These are phyloP conservation scores for Tephrocybe sp. DNA, from an alignment of 768 basidiomycete genomes.

Conservation along the genomic window DNA sequence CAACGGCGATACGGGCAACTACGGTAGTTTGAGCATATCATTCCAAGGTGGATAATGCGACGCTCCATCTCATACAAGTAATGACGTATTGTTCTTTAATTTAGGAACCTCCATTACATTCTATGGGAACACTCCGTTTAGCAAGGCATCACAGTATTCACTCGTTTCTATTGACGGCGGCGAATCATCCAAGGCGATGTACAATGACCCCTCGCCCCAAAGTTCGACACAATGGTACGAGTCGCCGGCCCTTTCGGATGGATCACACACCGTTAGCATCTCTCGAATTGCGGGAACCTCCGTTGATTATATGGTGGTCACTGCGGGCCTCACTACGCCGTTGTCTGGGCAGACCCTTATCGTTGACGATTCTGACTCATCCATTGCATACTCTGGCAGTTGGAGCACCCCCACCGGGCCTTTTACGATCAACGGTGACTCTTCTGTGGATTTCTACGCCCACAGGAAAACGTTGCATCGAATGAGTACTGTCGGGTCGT, in stretches of 20 bases:
- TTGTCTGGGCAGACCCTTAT: slow-evolving; percentile 18
- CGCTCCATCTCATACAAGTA: too few species aligned
- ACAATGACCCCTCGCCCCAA: slow-evolving; percentile 24
- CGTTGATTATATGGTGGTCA: slow-evolving; percentile 25
- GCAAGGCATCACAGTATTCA: slow-evolving; percentile 16
- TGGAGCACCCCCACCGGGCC: not conserved
- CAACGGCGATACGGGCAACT: not conserved
- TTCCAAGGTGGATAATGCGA: not conserved
- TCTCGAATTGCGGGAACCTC: slow-evolving; percentile 21
- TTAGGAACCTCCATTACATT: slow-evolving; percentile 24
- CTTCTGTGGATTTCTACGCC: not conserved
- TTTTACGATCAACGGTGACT: not conserved
- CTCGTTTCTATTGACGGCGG: slow-evolving; percentile 23
- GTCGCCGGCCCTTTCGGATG: slow-evolving; percentile 23
- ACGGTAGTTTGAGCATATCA: not conserved
- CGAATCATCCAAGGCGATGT: slow-evolving; percentile 18
- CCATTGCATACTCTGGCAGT: not conserved
- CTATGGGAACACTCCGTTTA: slow-evolving; percentile 22
- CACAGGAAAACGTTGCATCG: not conserved
- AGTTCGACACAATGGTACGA: slow-evolving; percentile 28
- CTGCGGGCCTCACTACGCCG: slow-evolving; percentile 20
- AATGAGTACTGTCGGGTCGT: not conserved
- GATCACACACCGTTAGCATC: slow-evolving; percentile 21
- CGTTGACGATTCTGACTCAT: slow-evolving; percentile 19
- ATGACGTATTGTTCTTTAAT: not conserved